These are phyloP conservation scores for Fusarium sp. DNA, from an alignment of 2,329 filamentous ascomycete genomes.

Conservation along the genomic window DNA sequence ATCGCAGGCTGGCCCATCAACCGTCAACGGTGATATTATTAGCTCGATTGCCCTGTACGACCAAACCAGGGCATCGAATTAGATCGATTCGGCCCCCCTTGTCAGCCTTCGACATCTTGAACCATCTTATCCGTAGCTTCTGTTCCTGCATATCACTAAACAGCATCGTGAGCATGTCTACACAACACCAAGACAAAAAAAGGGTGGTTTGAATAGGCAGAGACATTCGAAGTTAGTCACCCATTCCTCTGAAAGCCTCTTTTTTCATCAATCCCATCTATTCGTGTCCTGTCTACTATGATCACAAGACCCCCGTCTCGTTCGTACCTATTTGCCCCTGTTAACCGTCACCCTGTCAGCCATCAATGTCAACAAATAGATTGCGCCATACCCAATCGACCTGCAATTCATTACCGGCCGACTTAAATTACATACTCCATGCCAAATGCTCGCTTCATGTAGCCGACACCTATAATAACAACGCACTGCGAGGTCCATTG, in stretches of 20 bases:
- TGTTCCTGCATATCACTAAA: neutral
- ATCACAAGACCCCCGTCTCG: conserved; percentile 21
- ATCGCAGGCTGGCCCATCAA: conserved; percentile 27
- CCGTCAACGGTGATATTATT: conserved; percentile 9
- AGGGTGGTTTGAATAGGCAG: conserved; percentile 1
- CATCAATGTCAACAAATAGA: conserved; percentile 28
- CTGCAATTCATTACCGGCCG: neutral
- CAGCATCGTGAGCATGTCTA: neutral
- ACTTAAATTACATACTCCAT: neutral
- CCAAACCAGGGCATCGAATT: conserved; percentile 19
- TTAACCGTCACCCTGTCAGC: conserved; percentile 30
- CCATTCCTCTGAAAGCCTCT: neutral
- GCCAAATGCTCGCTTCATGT: neutral
- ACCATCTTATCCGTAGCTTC: neutral
- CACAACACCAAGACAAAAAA: conserved; percentile 10
- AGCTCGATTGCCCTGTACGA: conserved; percentile 37
- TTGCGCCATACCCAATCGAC: conserved; percentile 1
- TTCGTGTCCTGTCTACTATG: conserved; percentile 22
- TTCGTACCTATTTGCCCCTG: conserved; percentile 33
- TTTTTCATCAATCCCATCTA: conserved; percentile 11
- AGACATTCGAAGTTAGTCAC: conserved; percentile 5
- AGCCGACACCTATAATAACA: neutral
- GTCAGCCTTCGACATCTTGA: conserved; percentile 1
- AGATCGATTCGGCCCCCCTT: conserved; percentile 13
- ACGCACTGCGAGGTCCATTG: too few species aligned